These are phyloP conservation scores for Gynostemma pentaphyllum DNA, from an alignment of 306 rosid genomes.

Conservation along the genomic window DNA sequence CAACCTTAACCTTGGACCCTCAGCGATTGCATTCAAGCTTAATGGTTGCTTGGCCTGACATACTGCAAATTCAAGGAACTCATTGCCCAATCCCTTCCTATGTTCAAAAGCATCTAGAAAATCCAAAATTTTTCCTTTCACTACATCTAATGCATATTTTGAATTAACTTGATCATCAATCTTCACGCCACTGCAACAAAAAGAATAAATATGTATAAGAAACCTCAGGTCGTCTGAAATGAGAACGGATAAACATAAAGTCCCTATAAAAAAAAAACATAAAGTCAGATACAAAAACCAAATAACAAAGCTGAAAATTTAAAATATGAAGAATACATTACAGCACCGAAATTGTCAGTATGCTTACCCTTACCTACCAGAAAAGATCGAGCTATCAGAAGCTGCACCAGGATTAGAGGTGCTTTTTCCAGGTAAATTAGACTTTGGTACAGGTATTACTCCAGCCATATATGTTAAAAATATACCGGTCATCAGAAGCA, in stretches of 20 bases:
- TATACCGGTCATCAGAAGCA: constrained; percentile 74
- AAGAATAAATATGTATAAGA: constrained; percentile 3
- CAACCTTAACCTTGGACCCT: constrained; percentile 75
- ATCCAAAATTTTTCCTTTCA: constrained; percentile 59
- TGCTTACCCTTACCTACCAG: constrained; percentile 99
- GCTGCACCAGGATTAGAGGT: constrained; percentile 25
- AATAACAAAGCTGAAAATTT: neutral
- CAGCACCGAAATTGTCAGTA: constrained; percentile 25
- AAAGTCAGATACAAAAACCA: neutral
- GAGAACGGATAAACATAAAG: constrained; percentile 7
- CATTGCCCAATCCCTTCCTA: constrained; percentile 35
- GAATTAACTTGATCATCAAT: constrained; percentile 32
- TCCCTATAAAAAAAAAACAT: too few species aligned
- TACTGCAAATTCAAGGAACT: constrained; percentile 26
- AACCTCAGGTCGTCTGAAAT: constrained; percentile 22
- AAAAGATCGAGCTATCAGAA: constrained; percentile 35
- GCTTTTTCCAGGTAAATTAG: constrained; percentile 34
- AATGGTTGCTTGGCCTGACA: constrained; percentile 34
- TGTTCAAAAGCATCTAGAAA: constrained; percentile 55
- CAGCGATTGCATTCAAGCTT: constrained; percentile 77
- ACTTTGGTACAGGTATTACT: constrained; percentile 46
- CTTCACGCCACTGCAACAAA: constrained; percentile 40
- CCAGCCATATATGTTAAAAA: constrained; percentile 85
- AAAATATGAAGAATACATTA: constrained; percentile 13
- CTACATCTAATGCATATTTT: constrained; percentile 42